Evolutionary conservation across 768 basidiomycete genomes (phyloP), one percentile per base, ranked within the genome.

Genomic region (Coprinellus micaceus): DNA sequence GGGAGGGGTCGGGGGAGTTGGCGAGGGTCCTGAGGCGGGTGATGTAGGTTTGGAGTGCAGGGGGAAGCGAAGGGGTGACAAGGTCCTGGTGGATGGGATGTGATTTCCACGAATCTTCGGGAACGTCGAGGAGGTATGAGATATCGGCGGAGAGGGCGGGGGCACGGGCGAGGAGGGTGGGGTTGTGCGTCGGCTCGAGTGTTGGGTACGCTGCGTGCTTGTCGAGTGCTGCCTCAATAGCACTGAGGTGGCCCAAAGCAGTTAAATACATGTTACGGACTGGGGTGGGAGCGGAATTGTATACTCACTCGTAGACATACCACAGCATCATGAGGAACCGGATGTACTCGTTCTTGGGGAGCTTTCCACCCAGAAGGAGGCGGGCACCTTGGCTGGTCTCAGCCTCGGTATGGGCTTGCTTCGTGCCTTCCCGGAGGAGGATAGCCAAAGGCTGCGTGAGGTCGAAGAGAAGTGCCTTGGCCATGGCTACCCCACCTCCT

Each of bases 251-350:
- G 37, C 4, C 3, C 12, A 9, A 24, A 25, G 36, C 37, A n/a
- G 22, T 15, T 53, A 36, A 46, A 21, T 4, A 48, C 4, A 19
- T 22, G 22, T 7, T 12, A 28, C 13, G 10, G 25, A 44, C 37
- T 40, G 11, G 58, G 43, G 41, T 2, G 40, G 2, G 37, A 53
- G 33, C 51, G n/a, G 37, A 41, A 29, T 43, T 54, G 15, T n/a
- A 9, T 10, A 72, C 84, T 69, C 62, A 91, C 89, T 82, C 74
- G 71, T 92, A 94, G 25, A 93, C 72, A 62, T 89, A 80, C 83
- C 86, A 91, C 22, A 92, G 80, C 75, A 88, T 83, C 75, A 90
- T 84, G 43, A 90, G 75, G 69, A 83, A 88, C 47, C 80, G 77
- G 15, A 84, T 70, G 67, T 91, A 91, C 65, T 89, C 87, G 41